Percentiles rank a stretch among this genome's conserved stretches.
phyloP scores from a whole-genome alignment of 1,284 basidiomycete species.

The Wolfiporia cocos region DNA sequence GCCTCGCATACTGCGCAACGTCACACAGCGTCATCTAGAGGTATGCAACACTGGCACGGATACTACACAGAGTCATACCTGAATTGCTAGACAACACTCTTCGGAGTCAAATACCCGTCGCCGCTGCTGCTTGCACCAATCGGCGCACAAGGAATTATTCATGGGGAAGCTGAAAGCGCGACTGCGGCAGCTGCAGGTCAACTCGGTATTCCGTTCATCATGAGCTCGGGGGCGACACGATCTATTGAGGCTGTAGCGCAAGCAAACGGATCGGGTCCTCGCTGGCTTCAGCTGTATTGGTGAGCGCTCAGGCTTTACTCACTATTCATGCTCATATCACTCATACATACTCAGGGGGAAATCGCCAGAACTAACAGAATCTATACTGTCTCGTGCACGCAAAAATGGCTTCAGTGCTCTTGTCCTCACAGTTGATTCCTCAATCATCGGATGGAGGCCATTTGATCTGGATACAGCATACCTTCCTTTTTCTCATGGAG shows the following conservation, averaged over 20 bases:
- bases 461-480: constrained; percentile 55
- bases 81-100: constrained; percentile 42
- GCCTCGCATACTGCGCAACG: too few relatives aligned
- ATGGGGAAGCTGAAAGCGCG: constrained; percentile 62
- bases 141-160: constrained; percentile 63
- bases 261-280: constrained; percentile 52
- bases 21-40: constrained; percentile 54
- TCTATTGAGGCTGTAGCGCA: constrained; percentile 69
- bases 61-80: background rate
- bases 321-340: too few relatives aligned
- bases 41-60: constrained; percentile 33
- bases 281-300: constrained; percentile 84
- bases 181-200: constrained; percentile 59
- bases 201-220: constrained; percentile 60
- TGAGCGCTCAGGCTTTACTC: too few relatives aligned
- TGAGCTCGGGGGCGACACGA: constrained; percentile 67
- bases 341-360: too few relatives aligned
- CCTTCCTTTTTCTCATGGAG: constrained; percentile 56
- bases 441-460: constrained; percentile 59
- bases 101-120: constrained; percentile 58
- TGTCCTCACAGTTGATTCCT: constrained; percentile 64
- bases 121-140: constrained; percentile 71
- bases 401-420: constrained; percentile 57
- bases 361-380: constrained; percentile 61
- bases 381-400: constrained; percentile 62